Conservation (phyloP, 2,329 filamentous ascomycete genomes). For the Arthrobotrys conoides region DNA sequence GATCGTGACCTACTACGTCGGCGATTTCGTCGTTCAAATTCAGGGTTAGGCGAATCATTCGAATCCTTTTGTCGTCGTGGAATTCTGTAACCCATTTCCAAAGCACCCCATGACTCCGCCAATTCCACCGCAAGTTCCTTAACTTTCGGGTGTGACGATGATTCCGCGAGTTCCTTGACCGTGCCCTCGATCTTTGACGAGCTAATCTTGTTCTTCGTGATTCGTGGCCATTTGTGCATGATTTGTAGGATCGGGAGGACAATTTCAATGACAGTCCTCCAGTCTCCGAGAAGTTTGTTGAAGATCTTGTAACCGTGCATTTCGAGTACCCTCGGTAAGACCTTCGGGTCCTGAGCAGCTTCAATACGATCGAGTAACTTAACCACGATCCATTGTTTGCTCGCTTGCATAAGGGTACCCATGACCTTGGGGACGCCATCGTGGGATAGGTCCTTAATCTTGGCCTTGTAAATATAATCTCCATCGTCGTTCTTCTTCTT, state of each 20-base stretch:
- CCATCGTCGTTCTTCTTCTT: slow-evolving; percentile 98
- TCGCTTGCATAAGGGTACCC: slow-evolving; percentile 96
- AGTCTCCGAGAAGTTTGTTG: slow-evolving; percentile 86
- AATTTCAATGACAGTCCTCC: slow-evolving; percentile 90
- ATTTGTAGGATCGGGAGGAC: slow-evolving; percentile 91
- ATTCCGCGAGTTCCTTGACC: slow-evolving; percentile 76
- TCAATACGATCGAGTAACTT: slow-evolving; percentile 93
- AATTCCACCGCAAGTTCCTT: slow-evolving; percentile 78
- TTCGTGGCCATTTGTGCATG: slow-evolving; percentile 85
- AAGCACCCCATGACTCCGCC: slow-evolving; percentile 86
- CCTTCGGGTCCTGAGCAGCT: slow-evolving; percentile 85
- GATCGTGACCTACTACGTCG: slow-evolving; percentile 54
- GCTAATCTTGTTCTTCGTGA: slow-evolving; percentile 96
- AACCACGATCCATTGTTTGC: slow-evolving; percentile 99
- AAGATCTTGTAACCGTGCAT: slow-evolving; percentile 98
- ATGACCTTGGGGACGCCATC: slow-evolving; percentile 94
- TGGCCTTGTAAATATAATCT: slow-evolving; percentile 85
- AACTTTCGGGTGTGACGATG: slow-evolving; percentile 81
- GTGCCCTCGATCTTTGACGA: slow-evolving; percentile 94
- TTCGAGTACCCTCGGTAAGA: slow-evolving; percentile 88
- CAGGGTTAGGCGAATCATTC: slow-evolving; percentile 51
- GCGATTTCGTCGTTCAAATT: slow-evolving; percentile 48
- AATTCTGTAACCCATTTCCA: slow-evolving; percentile 93
- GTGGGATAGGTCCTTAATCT: slow-evolving; percentile 80
- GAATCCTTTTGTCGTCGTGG: slow-evolving; percentile 71